These are phyloP conservation scores for Jackrogersella minutella DNA, from an alignment of 495 filamentous ascomycete species.

Conservation along the genomic window DNA sequence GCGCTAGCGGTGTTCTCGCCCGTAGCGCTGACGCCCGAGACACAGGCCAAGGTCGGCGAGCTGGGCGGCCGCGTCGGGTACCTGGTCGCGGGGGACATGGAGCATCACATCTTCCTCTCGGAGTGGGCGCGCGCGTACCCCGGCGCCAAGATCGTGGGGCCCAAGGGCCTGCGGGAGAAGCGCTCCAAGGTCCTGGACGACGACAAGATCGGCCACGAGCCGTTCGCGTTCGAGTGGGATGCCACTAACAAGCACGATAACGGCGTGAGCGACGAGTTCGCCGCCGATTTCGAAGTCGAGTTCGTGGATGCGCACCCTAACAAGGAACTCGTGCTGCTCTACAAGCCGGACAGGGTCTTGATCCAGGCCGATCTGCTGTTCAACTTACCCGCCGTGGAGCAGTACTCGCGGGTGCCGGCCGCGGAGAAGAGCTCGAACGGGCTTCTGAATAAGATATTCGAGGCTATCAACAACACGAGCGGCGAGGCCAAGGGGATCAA, in stretches of 20 bases:
- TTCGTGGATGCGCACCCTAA: slow-evolving; percentile 82
- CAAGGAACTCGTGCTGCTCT: slow-evolving; percentile 85
- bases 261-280: slow-evolving; percentile 78
- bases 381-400: slow-evolving; percentile 87
- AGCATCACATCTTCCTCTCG: slow-evolving; percentile 91
- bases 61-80: slow-evolving; percentile 79
- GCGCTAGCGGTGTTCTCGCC: slow-evolving; percentile 92
- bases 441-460: slow-evolving; percentile 69
- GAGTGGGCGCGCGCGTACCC: slow-evolving; percentile 84
- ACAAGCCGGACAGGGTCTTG: slow-evolving; percentile 81
- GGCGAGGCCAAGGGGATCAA: slow-evolving; percentile 77
- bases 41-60: slow-evolving; percentile 69
- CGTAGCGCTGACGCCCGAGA: slow-evolving; percentile 78
- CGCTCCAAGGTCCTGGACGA: slow-evolving; percentile 64
- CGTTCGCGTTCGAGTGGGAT: slow-evolving; percentile 72
- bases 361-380: slow-evolving; percentile 93
- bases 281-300: slow-evolving; percentile 84
- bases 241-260: slow-evolving; percentile 40
- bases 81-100: slow-evolving; percentile 84
- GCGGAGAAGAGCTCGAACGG: slow-evolving; percentile 63
- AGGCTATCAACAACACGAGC: slow-evolving; percentile 64
- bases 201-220: slow-evolving; percentile 69
- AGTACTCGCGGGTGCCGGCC: slow-evolving; percentile 71
- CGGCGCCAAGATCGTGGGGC: slow-evolving; percentile 78
- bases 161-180: slow-evolving; percentile 88